These are phyloP conservation scores for Blastobotrys robertii DNA, from an alignment of 805 yeast species.

Conservation along the genomic window DNA sequence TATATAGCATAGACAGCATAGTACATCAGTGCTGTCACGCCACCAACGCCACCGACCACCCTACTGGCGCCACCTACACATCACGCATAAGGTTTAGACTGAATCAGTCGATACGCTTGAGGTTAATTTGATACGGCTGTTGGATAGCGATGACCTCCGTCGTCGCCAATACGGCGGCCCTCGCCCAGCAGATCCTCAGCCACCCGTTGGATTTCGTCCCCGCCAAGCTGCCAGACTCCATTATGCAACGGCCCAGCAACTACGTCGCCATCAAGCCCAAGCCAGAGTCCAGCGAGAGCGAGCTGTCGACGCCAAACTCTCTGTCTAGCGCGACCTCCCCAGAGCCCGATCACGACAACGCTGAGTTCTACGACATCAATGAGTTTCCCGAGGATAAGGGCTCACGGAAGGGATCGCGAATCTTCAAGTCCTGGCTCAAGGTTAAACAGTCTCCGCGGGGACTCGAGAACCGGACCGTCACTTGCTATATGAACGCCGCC, in stretches of 20 bases:
- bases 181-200: conserved; percentile 10
- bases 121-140: too few species aligned
- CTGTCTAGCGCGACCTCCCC: too few species aligned
- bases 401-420: conserved; percentile 44
- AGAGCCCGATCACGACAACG: conserved; percentile 9
- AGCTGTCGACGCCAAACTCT: background rate
- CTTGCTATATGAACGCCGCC: conserved; percentile 94
- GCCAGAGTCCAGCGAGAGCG: background rate
- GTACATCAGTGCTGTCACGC: too few species aligned
- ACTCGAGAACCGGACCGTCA: conserved; percentile 81
- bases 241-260: conserved; percentile 36
- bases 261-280: conserved; percentile 35
- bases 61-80: too few species aligned
- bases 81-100: too few species aligned
- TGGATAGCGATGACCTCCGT: too few species aligned
- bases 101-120: too few species aligned
- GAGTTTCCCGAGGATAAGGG: conserved; percentile 56
- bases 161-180: conserved; percentile 1
- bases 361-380: conserved; percentile 46
- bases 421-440: conserved; percentile 56
- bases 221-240: conserved; percentile 46
- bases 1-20: too few species aligned
- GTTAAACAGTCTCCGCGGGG: conserved; percentile 49
- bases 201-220: conserved; percentile 38
- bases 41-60: too few species aligned